These are phyloP conservation scores for Globisporangium nagaii DNA, from an alignment of 352 stramenopile species.

Conservation along the genomic window DNA sequence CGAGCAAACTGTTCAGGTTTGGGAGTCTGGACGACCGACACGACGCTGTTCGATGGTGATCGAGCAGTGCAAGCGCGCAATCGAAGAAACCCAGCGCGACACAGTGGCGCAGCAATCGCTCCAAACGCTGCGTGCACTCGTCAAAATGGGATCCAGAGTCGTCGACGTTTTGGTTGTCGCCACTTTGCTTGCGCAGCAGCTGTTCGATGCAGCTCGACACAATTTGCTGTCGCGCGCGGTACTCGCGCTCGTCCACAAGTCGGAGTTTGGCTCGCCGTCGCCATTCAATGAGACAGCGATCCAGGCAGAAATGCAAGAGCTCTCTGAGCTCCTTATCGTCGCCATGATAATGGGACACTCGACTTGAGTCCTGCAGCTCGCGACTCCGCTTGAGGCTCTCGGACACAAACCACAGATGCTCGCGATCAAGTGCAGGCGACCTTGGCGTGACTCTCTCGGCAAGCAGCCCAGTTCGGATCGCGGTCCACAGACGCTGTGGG, in stretches of 20 bases:
- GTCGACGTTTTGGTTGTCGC: not conserved
- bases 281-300: not conserved
- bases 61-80: constrained; percentile 19
- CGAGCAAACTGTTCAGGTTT: constrained; percentile 22
- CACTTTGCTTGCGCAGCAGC: not conserved
- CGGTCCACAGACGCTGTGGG: not conserved
- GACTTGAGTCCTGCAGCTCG: not conserved
- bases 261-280: not conserved
- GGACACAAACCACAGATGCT: constrained; percentile 25
- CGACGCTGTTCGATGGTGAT: not conserved
- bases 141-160: not conserved
- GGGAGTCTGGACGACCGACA: not conserved
- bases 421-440: constrained; percentile 5
- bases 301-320: not conserved
- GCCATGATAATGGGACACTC: not conserved
- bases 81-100: constrained; percentile 19
- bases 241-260: not conserved
- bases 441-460: not conserved
- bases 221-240: not conserved
- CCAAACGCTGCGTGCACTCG: not conserved
- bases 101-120: constrained; percentile 14
- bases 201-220: not conserved
- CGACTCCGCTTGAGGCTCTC: not conserved
- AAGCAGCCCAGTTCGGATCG: not conserved
- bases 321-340: not conserved